Evolutionary conservation across 495 filamentous ascomycete genomes (phyloP).

Genomic region (Penicillium chermesinum): DNA sequence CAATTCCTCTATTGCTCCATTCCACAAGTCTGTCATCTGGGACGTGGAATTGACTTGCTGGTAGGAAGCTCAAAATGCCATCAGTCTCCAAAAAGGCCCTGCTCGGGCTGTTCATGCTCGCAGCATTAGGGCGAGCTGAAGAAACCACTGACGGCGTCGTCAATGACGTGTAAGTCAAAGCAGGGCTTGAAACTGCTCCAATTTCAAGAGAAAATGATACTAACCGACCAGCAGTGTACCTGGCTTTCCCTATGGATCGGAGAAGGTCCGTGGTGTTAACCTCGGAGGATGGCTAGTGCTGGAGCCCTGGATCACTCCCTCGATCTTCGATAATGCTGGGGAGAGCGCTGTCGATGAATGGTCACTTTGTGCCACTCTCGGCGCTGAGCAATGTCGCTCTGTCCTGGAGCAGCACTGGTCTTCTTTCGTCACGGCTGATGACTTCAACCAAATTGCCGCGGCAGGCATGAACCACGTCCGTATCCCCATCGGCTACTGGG

Average conservation of each 20-base stretch:
- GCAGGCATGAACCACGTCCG: constrained; percentile 70
- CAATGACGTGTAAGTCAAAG: constrained; percentile 30
- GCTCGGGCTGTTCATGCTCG: constrained; percentile 31
- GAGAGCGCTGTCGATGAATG: constrained; percentile 59
- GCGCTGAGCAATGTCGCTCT: constrained; percentile 42
- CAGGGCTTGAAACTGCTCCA: neutral
- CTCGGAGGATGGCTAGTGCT: constrained; percentile 56
- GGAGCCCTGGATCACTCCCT: constrained; percentile 64
- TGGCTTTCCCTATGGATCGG: constrained; percentile 39
- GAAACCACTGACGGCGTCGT: constrained; percentile 1
- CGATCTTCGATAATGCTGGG: constrained; percentile 49
- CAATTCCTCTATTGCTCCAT: constrained; percentile 19
- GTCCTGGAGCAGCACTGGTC: constrained; percentile 54
- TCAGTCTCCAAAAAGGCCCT: constrained; percentile 31
- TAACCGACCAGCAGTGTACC: constrained; percentile 23
- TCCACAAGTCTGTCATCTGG: constrained; percentile 24
- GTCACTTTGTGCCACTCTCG: constrained; percentile 48
- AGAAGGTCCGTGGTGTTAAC: constrained; percentile 52
- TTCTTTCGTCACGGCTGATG: constrained; percentile 59
- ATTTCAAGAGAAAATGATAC: neutral
- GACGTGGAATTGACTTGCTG: constrained; percentile 10
- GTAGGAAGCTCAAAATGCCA: constrained; percentile 30
- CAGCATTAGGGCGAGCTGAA: constrained; percentile 30
- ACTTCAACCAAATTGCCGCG: constrained; percentile 61
- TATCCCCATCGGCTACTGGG: constrained; percentile 80